Conservation (phyloP, 371 early-diverging fungal species). For the Haplosporangium sp. region DNA sequence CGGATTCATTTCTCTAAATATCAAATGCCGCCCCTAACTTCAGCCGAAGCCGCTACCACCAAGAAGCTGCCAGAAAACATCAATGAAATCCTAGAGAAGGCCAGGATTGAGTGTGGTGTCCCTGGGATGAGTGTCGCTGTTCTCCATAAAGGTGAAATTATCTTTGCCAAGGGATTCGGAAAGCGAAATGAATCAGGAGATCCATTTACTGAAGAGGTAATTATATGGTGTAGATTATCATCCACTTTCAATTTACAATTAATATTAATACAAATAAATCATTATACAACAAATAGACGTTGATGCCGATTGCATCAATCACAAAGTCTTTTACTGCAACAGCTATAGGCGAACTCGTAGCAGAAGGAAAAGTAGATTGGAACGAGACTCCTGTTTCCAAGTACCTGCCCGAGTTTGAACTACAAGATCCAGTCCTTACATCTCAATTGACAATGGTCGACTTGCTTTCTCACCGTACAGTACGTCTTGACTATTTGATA, state of each 20-base stretch:
- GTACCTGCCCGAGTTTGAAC: slow-evolving; percentile 29
- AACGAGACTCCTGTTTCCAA: slow-evolving; percentile 24
- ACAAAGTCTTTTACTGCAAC: slow-evolving; percentile 38
- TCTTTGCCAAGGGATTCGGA: slow-evolving; percentile 37
- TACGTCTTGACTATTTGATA: neutral
- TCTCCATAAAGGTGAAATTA: slow-evolving; percentile 26
- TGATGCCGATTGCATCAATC: slow-evolving; percentile 24
- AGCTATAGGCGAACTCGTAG: slow-evolving; percentile 29
- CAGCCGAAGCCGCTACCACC: neutral
- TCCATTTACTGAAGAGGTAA: slow-evolving; percentile 29
- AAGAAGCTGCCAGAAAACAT: neutral
- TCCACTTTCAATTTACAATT: neutral
- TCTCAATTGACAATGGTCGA: slow-evolving; percentile 24
- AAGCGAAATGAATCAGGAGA: slow-evolving; percentile 18
- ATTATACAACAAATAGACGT: slow-evolving; percentile 7
- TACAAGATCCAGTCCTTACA: slow-evolving; percentile 28
- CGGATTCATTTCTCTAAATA: neutral
- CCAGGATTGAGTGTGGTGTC: slow-evolving; percentile 5
- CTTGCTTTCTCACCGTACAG: slow-evolving; percentile 39
- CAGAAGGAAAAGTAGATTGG: slow-evolving; percentile 43
- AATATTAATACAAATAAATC: neutral
- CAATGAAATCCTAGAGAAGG: neutral
- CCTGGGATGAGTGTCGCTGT: slow-evolving; percentile 33
- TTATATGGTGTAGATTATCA: neutral
- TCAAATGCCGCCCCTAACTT: neutral